Conservation (phyloP, 2,329 filamentous ascomycete species). For the Pseudonectria foliicola region DNA sequence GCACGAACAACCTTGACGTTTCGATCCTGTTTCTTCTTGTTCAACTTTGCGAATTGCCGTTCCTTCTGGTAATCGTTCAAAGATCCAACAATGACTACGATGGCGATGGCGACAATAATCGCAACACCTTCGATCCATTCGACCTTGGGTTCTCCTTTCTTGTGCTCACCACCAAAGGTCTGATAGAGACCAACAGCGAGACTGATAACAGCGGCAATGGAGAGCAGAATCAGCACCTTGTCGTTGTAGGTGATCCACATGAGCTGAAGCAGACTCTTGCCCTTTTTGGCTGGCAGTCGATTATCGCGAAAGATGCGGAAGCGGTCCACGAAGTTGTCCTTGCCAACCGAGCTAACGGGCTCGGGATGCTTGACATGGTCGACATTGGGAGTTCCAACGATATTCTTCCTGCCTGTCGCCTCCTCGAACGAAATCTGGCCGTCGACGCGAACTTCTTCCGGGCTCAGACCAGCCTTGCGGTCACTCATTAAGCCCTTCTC, state of each 20-base stretch:
- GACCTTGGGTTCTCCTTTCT: conserved; percentile 45
- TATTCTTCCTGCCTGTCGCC: conserved; percentile 39
- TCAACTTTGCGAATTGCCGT: conserved; percentile 69
- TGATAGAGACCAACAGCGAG: conserved; percentile 70
- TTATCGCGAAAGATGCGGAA: conserved; percentile 68
- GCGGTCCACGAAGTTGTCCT: conserved; percentile 50
- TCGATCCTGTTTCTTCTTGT: conserved; percentile 72
- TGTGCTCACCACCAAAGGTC: conserved; percentile 55
- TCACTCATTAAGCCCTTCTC: conserved; percentile 73
- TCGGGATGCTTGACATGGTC: neutral
- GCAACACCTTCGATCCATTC: conserved; percentile 80
- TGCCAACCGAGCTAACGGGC: conserved; percentile 5
- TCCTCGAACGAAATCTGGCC: conserved; percentile 67
- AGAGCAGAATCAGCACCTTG: conserved; percentile 69
- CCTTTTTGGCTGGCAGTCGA: conserved; percentile 64
- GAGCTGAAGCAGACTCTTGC: conserved; percentile 63
- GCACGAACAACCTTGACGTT: conserved; percentile 65
- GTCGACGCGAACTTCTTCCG: conserved; percentile 63
- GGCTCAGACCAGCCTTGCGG: conserved; percentile 63
- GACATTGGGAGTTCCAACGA: conserved; percentile 27
- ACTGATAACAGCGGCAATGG: conserved; percentile 63
- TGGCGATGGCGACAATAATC: conserved; percentile 71
- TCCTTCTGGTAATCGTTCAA: conserved; percentile 78
- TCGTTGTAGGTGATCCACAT: conserved; percentile 83
- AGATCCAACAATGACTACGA: conserved; percentile 70